Conservation (phyloP, 2,329 filamentous ascomycete species). For the Penicillium freii region DNA sequence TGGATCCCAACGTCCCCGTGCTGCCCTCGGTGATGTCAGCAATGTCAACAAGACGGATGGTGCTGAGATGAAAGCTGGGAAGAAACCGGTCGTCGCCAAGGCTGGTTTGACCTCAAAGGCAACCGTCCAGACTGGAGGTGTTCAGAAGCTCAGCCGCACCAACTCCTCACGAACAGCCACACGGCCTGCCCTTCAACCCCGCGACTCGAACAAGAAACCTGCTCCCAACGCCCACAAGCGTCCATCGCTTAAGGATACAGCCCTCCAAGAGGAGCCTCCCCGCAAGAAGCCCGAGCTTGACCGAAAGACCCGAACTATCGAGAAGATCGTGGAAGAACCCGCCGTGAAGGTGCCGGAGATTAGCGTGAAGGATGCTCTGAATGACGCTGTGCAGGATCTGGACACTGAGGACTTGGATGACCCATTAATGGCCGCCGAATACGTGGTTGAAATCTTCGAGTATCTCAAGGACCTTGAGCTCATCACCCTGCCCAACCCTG, state of each 20-base stretch:
- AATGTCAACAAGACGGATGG: constrained; percentile 75
- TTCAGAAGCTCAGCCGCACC: constrained; percentile 68
- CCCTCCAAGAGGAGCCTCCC: constrained; percentile 59
- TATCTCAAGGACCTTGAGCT: constrained; percentile 87
- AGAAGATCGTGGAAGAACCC: background rate
- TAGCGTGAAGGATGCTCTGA: constrained; percentile 40
- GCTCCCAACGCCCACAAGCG: constrained; percentile 62
- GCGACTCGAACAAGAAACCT: constrained; percentile 66
- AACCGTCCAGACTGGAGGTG: constrained; percentile 70
- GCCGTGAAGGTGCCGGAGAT: constrained; percentile 23
- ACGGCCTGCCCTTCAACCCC: constrained; percentile 56
- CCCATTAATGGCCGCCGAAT: constrained; percentile 96
- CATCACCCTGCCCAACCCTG: constrained; percentile 76
- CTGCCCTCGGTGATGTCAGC: constrained; percentile 89
- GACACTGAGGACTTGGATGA: constrained; percentile 88
- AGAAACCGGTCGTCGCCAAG: constrained; percentile 68
- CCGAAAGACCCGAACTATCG: constrained; percentile 37
- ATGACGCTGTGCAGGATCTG: constrained; percentile 55
- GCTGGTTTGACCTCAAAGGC: constrained; percentile 74
- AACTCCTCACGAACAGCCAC: constrained; percentile 57
- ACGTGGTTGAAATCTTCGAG: constrained; percentile 95
- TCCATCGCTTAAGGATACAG: constrained; percentile 59
- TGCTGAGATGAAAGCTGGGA: constrained; percentile 62
- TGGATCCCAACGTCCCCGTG: constrained; percentile 67
- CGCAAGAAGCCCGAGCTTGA: constrained; percentile 64